Conservation (phyloP, 2,329 filamentous ascomycete species). For the Celoporthe dispersa region DNA sequence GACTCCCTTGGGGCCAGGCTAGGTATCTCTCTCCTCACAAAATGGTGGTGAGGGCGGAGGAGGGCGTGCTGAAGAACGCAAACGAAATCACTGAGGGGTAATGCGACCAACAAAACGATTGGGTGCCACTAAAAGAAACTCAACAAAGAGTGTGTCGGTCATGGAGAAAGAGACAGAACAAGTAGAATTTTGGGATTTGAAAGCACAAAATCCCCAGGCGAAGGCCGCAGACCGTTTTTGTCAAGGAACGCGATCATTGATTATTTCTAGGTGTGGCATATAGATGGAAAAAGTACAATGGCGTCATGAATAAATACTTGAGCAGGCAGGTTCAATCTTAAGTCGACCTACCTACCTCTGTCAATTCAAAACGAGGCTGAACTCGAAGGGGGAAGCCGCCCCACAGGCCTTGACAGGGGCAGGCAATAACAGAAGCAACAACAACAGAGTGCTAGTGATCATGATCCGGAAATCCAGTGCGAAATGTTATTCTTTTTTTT, state of each 20-base stretch:
- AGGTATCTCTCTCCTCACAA: background rate
- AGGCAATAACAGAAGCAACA: background rate
- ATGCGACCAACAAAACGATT: background rate
- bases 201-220: background rate
- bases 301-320: constrained; percentile 18
- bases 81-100: background rate
- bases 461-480: background rate
- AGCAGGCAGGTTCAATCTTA: constrained; percentile 7
- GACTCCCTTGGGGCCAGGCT: background rate
- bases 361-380: constrained; percentile 20
- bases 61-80: background rate
- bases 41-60: background rate
- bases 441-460: background rate
- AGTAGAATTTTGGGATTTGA: background rate
- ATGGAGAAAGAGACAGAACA: background rate
- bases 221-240: background rate
- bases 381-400: background rate
- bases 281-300: constrained; percentile 11
- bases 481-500: background rate
- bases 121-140: background rate
- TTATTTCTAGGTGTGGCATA: background rate
- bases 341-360: background rate
- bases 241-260: background rate
- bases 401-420: background rate
- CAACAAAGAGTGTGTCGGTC: background rate